A percentile compares a stretch with the other conserved stretches of the same genome.
phyloP scores from a whole-genome alignment of 1,139 yeast species.

The Blastobotrys petasosporus region DNA sequence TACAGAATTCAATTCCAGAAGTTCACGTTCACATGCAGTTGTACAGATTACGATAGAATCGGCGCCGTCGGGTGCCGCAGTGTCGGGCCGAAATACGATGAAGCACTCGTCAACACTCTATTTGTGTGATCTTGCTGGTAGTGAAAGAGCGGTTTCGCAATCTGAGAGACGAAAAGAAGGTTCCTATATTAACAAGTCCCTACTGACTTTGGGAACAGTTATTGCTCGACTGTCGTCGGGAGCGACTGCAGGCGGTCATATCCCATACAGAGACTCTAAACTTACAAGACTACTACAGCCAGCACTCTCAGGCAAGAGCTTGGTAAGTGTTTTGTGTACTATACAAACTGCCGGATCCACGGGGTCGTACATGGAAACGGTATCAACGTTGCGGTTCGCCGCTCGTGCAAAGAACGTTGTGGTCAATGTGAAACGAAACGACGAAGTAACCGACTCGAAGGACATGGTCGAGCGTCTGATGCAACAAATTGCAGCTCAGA shows the following conservation, averaged over 20 bases:
- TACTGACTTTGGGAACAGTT: conserved; percentile 83
- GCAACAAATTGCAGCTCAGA: conserved; percentile 38
- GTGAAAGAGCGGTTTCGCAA: conserved; percentile 83
- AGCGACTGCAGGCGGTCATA: conserved; percentile 41
- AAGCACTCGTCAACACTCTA: conserved; percentile 59
- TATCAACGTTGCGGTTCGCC: conserved; percentile 84
- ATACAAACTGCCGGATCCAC: conserved; percentile 61
- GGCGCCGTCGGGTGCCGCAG: conserved; percentile 28
- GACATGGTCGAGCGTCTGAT: conserved; percentile 26
- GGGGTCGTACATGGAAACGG: conserved; percentile 56
- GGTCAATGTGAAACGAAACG: conserved; percentile 55
- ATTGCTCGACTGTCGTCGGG: conserved; percentile 54
- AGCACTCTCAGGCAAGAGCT: conserved; percentile 79
- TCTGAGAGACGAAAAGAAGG: conserved; percentile 87
- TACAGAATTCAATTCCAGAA: conserved; percentile 77
- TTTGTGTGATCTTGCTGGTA: conserved; percentile 92
- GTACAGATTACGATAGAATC: conserved; percentile 59
- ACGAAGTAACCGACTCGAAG: conserved; percentile 20
- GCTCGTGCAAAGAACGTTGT: conserved; percentile 85
- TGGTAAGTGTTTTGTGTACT: conserved; percentile 85
- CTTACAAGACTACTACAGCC: conserved; percentile 85
- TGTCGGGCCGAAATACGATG: conserved; percentile 29
- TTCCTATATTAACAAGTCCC: conserved; percentile 81
- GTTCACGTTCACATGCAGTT: conserved; percentile 90
- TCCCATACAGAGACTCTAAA: conserved; percentile 90